Conservation (phyloP, 1,139 yeast species). For the Candida labiduridarum region DNA sequence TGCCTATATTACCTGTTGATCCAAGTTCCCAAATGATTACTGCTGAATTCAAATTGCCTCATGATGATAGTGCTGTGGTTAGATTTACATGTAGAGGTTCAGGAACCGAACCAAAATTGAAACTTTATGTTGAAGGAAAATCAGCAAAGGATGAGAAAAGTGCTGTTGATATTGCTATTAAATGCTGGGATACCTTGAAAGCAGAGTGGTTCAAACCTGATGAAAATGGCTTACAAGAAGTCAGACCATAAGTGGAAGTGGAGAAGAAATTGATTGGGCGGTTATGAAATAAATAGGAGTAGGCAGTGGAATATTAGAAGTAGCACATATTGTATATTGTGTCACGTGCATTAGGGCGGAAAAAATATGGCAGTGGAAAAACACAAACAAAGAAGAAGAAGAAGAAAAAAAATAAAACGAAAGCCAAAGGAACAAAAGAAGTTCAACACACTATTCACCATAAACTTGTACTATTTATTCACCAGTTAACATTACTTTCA, state of each 20-base stretch:
- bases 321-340: too few relatives aligned
- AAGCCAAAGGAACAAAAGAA: not conserved
- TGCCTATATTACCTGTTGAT: constrained; percentile 72
- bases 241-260: constrained; percentile 9
- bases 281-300: not conserved
- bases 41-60: constrained; percentile 34
- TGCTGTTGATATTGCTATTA: constrained; percentile 56
- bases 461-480: too few relatives aligned
- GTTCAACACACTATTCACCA: too few relatives aligned
- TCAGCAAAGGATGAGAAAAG: constrained; percentile 40
- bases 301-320: not conserved
- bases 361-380: not conserved
- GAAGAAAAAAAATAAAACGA: constrained; percentile 1
- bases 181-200: constrained; percentile 68
- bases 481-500: too few relatives aligned
- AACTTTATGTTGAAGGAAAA: constrained; percentile 84
- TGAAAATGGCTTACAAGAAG: constrained; percentile 36
- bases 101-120: constrained; percentile 95
- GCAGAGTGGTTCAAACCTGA: constrained; percentile 65
- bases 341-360: not conserved
- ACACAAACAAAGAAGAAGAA: too few relatives aligned
- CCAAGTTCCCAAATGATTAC: constrained; percentile 86
- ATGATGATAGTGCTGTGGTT: constrained; percentile 39
- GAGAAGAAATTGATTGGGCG: not conserved
- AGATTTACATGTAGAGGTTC: constrained; percentile 90